Conservation (phyloP, 441 rosid genomes). For the Geranium incanum region DNA sequence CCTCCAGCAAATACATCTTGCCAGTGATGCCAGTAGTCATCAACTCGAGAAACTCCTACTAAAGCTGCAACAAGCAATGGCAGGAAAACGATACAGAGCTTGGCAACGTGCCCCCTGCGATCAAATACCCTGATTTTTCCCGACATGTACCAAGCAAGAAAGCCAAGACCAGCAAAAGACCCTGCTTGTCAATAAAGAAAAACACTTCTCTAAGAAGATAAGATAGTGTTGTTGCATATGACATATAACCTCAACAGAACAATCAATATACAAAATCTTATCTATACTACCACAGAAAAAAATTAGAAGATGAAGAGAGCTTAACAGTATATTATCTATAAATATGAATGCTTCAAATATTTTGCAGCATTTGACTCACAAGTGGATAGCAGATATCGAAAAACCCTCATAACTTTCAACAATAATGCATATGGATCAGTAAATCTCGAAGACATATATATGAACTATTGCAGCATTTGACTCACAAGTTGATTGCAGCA, state of each 20-base stretch:
- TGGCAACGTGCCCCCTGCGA: constrained; percentile 72
- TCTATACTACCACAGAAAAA: too few relatives aligned
- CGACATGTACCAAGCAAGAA: constrained; percentile 65
- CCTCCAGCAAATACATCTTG: constrained; percentile 87
- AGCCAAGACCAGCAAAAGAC: constrained; percentile 77
- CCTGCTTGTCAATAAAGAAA: constrained; percentile 31
- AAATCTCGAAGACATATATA: too few relatives aligned
- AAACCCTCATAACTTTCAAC: too few relatives aligned
- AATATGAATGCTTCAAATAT: too few relatives aligned
- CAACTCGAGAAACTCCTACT: constrained; percentile 81
- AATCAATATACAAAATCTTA: not conserved
- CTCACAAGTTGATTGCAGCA: too few relatives aligned
- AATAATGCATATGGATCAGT: too few relatives aligned
- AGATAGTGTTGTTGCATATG: not conserved
- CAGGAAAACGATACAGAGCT: constrained; percentile 57
- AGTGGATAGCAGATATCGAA: too few relatives aligned
- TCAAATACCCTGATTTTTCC: constrained; percentile 79
- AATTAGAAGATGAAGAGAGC: too few relatives aligned
- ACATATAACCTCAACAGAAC: not conserved
- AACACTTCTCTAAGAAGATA: not conserved
- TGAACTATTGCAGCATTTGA: too few relatives aligned
- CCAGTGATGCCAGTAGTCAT: constrained; percentile 98
- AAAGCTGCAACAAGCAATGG: constrained; percentile 67
- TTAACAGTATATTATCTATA: too few relatives aligned
- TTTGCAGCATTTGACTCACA: too few relatives aligned